Base-by-base conservation (phyloP, 495 filamentous ascomycete genomes). In the Aspergillus biplanus region DNA sequence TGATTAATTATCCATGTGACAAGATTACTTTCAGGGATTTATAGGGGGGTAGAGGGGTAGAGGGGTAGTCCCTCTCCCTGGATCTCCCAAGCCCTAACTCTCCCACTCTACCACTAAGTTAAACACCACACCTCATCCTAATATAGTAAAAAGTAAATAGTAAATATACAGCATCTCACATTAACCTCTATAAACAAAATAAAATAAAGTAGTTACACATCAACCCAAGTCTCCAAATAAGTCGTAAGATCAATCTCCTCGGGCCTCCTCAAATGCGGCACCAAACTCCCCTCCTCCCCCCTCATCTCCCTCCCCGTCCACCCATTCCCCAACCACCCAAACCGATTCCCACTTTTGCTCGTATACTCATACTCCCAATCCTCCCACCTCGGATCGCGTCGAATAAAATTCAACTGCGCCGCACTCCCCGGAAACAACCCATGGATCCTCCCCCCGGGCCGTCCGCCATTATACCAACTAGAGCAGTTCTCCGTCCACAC, bases 341-440 rank as follows among this genome's bases (percentile, higher is more conserved):
- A 86, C n/a, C 82, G 70, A 73, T 86, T 86, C 5, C 78, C 80
- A 58, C 73, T 78, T 0, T 66, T 63, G 18, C 75, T 77, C 27
- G 73, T 56, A 68, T 87, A 86, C 59, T 79, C 80, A 70, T 87
- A 90, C 59, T 91, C 88, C 76, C 79, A 91, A 68, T 92, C 89
- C 73, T 92, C 89, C 87, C 87, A 91, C 13, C 89, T 75, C 1
- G 87, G 87, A 52, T 88, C 82, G 27, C 83, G 71, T 5, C 84
- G 75, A 32, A 87, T 77, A 21, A 81, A 80, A 11, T 85, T 86
- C 32, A 82, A 71, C 65, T 86, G 84, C 1, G 84, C 73, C 5
- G 86, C 84, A 71, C 82, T 86, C 0, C 87, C 88, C 0, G 89
- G 89, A 80, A 89, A 92, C 16, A 90, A 66, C 0, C 86, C 89